These are phyloP conservation scores for Wilcoxina mikolae DNA, from an alignment of 495 filamentous ascomycete species.

Conservation along the genomic window DNA sequence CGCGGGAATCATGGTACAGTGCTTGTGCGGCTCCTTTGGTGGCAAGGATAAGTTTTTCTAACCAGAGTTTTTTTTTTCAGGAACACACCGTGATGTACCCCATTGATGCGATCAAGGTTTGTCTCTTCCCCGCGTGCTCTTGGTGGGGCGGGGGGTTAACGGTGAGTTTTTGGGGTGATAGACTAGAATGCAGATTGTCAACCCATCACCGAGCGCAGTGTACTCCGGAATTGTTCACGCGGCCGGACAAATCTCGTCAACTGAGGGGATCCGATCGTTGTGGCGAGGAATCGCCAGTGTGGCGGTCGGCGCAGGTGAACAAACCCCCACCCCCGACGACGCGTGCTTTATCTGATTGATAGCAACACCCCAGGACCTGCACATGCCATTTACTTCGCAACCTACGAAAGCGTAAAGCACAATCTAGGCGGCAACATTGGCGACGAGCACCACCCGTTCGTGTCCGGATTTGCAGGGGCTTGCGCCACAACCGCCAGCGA, in stretches of 20 bases:
- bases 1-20: conserved; percentile 82
- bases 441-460: conserved; percentile 80
- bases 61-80: conserved; percentile 28
- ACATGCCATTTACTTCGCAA: conserved; percentile 95
- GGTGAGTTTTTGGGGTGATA: conserved; percentile 30
- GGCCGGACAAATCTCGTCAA: conserved; percentile 74
- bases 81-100: conserved; percentile 98
- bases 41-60: conserved; percentile 11
- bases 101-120: conserved; percentile 92
- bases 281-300: conserved; percentile 97
- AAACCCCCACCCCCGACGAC: not conserved
- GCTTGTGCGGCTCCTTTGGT: conserved; percentile 3
- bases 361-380: conserved; percentile 57
- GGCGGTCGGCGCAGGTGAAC: conserved; percentile 78
- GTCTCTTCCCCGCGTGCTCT: not conserved
- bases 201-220: conserved; percentile 66
- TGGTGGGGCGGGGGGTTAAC: not conserved
- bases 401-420: conserved; percentile 94
- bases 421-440: conserved; percentile 81
- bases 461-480: conserved; percentile 84
- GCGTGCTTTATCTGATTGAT: conserved; percentile 1
- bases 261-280: conserved; percentile 76
- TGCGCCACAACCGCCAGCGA: conserved; percentile 92
- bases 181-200: conserved; percentile 96
- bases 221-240: conserved; percentile 88